Evolutionary conservation across 805 yeast genomes (phyloP).

Genomic region (Cyberlindnera maclurae): DNA sequence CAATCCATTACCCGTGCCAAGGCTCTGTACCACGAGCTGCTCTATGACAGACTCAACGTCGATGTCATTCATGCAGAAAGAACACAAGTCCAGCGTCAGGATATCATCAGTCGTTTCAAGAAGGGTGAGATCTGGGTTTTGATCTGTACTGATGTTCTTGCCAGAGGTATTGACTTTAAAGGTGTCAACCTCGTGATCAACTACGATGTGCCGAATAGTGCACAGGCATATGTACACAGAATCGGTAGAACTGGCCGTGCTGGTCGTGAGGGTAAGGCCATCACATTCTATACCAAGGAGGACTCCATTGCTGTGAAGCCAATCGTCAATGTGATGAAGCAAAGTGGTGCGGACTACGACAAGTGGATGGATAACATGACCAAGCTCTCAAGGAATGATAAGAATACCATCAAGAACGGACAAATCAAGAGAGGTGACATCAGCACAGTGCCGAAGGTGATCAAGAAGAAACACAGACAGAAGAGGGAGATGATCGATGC

Average conservation of each 20-base stretch:
- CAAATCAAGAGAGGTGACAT: constrained; percentile 64
- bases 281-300: constrained; percentile 89
- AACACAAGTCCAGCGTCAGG: constrained; percentile 81
- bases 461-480: constrained; percentile 57
- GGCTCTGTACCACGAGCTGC: constrained; percentile 85
- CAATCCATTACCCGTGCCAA: constrained; percentile 92
- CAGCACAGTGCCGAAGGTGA: constrained; percentile 73
- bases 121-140: constrained; percentile 93
- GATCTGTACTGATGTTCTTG: constrained; percentile 91
- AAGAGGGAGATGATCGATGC: constrained; percentile 68
- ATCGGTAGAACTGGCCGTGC: constrained; percentile 99
- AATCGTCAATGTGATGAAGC: constrained; percentile 90
- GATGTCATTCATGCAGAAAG: constrained; percentile 96
- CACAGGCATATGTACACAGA: constrained; percentile 95
- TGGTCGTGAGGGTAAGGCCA: constrained; percentile 77
- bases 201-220: constrained; percentile 91
- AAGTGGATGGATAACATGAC: constrained; percentile 76
- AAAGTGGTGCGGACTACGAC: constrained; percentile 70
- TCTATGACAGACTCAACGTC: constrained; percentile 87
- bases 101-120: constrained; percentile 75
- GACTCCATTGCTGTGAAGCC: constrained; percentile 72
- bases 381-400: constrained; percentile 57
- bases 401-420: constrained; percentile 49
- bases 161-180: constrained; percentile 96
- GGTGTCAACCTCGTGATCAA: constrained; percentile 92